Evolutionary conservation across 1,139 yeast genomes (phyloP), one percentile per base, ranked within the genome.

Genomic region (Eremothecium gossypii): DNA sequence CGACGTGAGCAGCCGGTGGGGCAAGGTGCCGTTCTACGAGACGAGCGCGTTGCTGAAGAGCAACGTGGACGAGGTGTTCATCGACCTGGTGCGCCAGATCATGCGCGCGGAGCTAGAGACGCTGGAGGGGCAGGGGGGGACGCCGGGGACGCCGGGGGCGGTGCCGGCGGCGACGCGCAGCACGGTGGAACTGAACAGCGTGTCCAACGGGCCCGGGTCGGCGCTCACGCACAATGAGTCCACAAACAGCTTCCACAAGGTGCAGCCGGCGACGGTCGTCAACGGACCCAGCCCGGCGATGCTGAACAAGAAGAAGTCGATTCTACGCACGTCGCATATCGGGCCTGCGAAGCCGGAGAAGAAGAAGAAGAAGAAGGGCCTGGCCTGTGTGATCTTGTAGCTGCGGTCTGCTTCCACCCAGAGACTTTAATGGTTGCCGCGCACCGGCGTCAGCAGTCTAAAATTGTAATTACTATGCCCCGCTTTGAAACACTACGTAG

Each of bases 21-120:
- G 93, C 9, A 74, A 80, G 57, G 91, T 83, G 7, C 89, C 96
- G 13, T 91, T 89, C 61, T 85, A 85, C 63, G 97, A 91, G 67
- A 85, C 96, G 5, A 82, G 94, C 50, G 97, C 98, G 33, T 83
- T 87, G 74, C 77, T 83, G 53, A 83, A 85, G 61, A 79, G 87
- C 45, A 89, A 91, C 58, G 94, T 89, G 38, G 94, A 83, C 55
- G 91, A 83, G 54, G 95, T 95, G 2, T 91, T 91, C 58, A 71
- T 84, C 49, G 93, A 84, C 53, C 81, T 91, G 39, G 96, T 91
- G 7, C 74, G 96, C 62, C 93, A 83, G 54, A 86, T 89, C 47
- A 82, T 82, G 71, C 72, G 87, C 56, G 80, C 79, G 52, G 93
- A 83, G 59, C 52, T 63, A 39, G 57, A 58, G 41, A 49, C 47